Conservation (phyloP, 169 alveolate species). For the Cryptosporidium ubiquitum region DNA sequence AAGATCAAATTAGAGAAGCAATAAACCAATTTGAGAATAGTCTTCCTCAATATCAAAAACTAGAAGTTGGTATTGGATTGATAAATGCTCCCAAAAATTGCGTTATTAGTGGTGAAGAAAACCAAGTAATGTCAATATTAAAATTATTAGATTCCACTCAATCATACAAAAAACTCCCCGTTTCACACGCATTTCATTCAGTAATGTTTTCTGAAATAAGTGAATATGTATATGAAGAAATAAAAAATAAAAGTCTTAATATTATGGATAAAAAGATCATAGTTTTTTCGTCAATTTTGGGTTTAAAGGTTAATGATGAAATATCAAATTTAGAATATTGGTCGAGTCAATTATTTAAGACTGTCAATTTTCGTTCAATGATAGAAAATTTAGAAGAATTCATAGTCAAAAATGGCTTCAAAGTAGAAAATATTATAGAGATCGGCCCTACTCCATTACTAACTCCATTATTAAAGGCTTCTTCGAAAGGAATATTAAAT, state of each 20-base stretch:
- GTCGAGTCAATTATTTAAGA: slow-evolving; percentile 65
- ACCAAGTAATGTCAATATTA: slow-evolving; percentile 75
- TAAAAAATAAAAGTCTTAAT: slow-evolving; percentile 17
- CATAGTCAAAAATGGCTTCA: slow-evolving; percentile 6
- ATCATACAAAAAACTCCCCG: slow-evolving; percentile 46
- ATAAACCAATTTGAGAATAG: slow-evolving; percentile 1
- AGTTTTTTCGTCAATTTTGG: slow-evolving; percentile 70
- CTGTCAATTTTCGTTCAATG: slow-evolving; percentile 72
- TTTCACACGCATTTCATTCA: slow-evolving; percentile 79
- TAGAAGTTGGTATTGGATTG: slow-evolving; percentile 16
- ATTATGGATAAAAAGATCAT: slow-evolving; percentile 16
- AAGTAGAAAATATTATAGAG: slow-evolving; percentile 69
- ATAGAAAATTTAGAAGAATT: slow-evolving; percentile 37
- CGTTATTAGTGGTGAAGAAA: slow-evolving; percentile 79
- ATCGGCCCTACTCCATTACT: slow-evolving; percentile 78
- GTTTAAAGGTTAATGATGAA: slow-evolving; percentile 41
- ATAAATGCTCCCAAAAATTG: slow-evolving; percentile 82
- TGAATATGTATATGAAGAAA: slow-evolving; percentile 2
- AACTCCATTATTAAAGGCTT: slow-evolving; percentile 62
- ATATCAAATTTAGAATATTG: slow-evolving; percentile 69
- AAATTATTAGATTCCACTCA: slow-evolving; percentile 26
- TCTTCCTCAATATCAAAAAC: not conserved
- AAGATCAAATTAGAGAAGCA: slow-evolving; percentile 65
- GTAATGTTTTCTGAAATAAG: slow-evolving; percentile 61
- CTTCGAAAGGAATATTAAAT: slow-evolving; percentile 11